Conservation (phyloP, 2,329 filamentous ascomycete species). For the Calonectria pauciramosa region DNA sequence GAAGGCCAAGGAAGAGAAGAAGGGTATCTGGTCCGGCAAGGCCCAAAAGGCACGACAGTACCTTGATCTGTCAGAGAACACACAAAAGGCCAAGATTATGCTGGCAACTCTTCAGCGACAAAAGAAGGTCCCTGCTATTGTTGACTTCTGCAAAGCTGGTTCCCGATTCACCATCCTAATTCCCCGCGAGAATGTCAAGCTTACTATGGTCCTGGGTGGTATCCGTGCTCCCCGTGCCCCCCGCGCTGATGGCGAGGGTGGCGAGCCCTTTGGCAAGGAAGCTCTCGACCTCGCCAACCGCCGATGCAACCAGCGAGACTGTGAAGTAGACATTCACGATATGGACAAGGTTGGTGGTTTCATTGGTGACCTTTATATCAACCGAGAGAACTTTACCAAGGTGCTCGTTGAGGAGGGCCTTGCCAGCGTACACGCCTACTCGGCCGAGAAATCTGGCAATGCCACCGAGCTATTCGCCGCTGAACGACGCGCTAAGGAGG, state of each 20-base stretch:
- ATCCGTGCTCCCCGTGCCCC: conserved; percentile 92
- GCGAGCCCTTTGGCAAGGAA: conserved; percentile 95
- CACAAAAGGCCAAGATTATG: conserved; percentile 97
- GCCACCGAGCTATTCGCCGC: conserved; percentile 88
- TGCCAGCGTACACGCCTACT: conserved; percentile 93
- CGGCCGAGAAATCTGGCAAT: conserved; percentile 94
- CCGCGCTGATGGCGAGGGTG: conserved; percentile 79
- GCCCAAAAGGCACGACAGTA: conserved; percentile 85
- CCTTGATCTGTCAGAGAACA: conserved; percentile 89
- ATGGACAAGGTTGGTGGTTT: conserved; percentile 98
- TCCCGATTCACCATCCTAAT: conserved; percentile 94
- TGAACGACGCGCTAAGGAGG: conserved; percentile 91
- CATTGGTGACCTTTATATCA: conserved; percentile 93
- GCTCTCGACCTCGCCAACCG: conserved; percentile 92
- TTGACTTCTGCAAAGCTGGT: conserved; percentile 98
- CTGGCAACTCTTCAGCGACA: conserved; percentile 89
- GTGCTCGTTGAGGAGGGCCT: conserved; percentile 93
- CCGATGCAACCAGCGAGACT: conserved; percentile 92
- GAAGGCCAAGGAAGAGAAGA: conserved; percentile 86
- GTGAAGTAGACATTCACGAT: conserved; percentile 94
- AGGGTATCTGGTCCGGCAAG: conserved; percentile 96
- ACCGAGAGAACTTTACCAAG: conserved; percentile 96
- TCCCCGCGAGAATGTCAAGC: conserved; percentile 91
- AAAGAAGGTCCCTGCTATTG: conserved; percentile 91
- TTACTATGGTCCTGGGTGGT: conserved; percentile 94